Percentiles rank a stretch among this genome's conserved stretches.
These are phyloP conservation scores for Pterulicium gracile DNA, from an alignment of 1,284 basidiomycete species.

Conservation along the genomic window DNA sequence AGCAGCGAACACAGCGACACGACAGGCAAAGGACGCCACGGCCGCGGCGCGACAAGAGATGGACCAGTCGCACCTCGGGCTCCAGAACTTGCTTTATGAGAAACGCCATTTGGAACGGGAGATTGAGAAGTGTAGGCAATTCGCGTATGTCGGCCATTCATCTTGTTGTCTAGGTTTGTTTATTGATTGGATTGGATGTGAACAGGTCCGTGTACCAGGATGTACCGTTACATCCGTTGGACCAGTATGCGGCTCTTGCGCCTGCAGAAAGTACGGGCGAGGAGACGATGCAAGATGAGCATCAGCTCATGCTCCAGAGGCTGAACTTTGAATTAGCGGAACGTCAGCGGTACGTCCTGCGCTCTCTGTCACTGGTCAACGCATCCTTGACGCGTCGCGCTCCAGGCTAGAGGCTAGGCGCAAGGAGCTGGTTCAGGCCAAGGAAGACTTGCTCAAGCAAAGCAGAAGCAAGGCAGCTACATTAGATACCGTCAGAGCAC, in stretches of 20 bases:
- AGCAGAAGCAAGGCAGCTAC: conserved; percentile 54
- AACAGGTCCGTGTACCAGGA: conserved; percentile 75
- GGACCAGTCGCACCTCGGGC: conserved; percentile 72
- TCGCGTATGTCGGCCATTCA: conserved; percentile 50
- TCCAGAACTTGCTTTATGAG: conserved; percentile 76
- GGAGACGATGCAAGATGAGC: conserved; percentile 51
- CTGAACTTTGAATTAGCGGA: conserved; percentile 74
- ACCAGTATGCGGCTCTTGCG: conserved; percentile 55
- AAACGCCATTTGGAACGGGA: conserved; percentile 76
- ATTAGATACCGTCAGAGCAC: conserved; percentile 63
- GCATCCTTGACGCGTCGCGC: too few species aligned
- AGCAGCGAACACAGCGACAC: conserved; percentile 57
- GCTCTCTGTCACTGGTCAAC: too few species aligned
- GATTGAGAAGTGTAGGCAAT: conserved; percentile 80
- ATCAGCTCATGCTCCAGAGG: conserved; percentile 73
- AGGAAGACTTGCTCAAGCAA: conserved; percentile 65
- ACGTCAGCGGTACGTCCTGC: conserved; percentile 68
- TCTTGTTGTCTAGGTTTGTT: conserved; percentile 6
- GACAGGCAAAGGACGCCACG: conserved; percentile 61
- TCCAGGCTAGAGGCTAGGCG: conserved; percentile 53
- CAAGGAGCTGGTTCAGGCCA: conserved; percentile 52
- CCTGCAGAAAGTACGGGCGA: conserved; percentile 53
- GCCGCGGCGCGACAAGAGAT: conserved; percentile 65
- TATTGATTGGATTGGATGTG: background rate
- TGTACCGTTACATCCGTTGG: conserved; percentile 53